These are phyloP conservation scores for Phytophthora agathidicida DNA, from an alignment of 352 stramenopile species.

Conservation along the genomic window DNA sequence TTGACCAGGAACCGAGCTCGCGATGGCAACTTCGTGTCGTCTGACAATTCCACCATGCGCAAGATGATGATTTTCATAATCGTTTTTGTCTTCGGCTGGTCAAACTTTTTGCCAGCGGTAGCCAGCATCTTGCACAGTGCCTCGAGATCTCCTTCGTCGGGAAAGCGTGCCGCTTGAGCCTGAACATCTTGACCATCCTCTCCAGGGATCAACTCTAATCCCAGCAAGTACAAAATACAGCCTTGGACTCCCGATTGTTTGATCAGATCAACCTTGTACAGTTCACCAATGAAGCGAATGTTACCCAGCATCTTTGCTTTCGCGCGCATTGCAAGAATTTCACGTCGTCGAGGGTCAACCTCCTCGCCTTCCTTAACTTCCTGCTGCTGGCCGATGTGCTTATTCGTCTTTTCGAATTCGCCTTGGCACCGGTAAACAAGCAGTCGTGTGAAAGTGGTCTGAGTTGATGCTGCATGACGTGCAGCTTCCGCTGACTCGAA, in stretches of 20 bases:
- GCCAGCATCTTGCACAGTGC: slow-evolving; percentile 87
- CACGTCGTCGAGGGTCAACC: slow-evolving; percentile 51
- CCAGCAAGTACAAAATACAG: slow-evolving; percentile 84
- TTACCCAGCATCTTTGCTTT: slow-evolving; percentile 88
- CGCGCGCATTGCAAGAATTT: slow-evolving; percentile 64
- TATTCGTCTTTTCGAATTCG: slow-evolving; percentile 86
- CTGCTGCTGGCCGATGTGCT: slow-evolving; percentile 37
- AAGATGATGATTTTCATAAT: slow-evolving; percentile 90
- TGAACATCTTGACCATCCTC: slow-evolving; percentile 50
- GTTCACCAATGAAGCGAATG: slow-evolving; percentile 88
- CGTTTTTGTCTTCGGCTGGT: slow-evolving; percentile 72
- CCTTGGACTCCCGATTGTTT: slow-evolving; percentile 80
- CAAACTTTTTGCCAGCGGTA: slow-evolving; percentile 88
- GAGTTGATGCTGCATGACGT: slow-evolving; percentile 45
- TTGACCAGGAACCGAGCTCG: slow-evolving; percentile 84
- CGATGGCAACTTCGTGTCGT: slow-evolving; percentile 74
- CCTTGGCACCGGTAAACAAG: slow-evolving; percentile 79
- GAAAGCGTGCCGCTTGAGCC: slow-evolving; percentile 74
- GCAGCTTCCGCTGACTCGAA: slow-evolving; percentile 64
- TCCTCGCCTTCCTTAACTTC: slow-evolving; percentile 48
- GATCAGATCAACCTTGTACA: slow-evolving; percentile 89
- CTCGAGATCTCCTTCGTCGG: slow-evolving; percentile 86
- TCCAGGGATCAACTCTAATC: slow-evolving; percentile 66
- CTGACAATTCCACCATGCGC: slow-evolving; percentile 82
- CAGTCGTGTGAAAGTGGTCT: slow-evolving; percentile 76